Percentiles rank a stretch among this genome's conserved stretches.
Conservation (phyloP, 2,329 filamentous ascomycete genomes). For the Colletotrichum melonis region DNA sequence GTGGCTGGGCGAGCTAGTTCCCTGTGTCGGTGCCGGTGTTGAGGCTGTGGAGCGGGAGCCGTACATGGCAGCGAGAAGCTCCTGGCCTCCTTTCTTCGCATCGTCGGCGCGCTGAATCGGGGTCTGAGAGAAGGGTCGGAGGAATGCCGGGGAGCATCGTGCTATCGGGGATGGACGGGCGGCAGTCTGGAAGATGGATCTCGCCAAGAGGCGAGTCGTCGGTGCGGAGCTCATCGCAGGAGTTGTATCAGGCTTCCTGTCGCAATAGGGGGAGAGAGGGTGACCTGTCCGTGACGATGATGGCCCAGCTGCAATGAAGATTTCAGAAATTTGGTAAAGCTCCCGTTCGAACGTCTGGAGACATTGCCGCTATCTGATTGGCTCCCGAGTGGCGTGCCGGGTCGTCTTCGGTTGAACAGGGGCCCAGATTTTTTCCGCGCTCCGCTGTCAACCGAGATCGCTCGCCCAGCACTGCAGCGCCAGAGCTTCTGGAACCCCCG, state of each 20-base stretch:
- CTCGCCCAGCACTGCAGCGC: constrained; percentile 38
- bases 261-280: not conserved
- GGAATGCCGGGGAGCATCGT: constrained; percentile 37
- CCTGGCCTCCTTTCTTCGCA: constrained; percentile 32
- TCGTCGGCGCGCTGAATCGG: constrained; percentile 39
- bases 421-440: constrained; percentile 42
- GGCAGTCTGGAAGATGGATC: constrained; percentile 46
- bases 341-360: constrained; percentile 22
- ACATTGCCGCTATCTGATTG: constrained; percentile 10
- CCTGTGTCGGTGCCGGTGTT: too few relatives aligned
- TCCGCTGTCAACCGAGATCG: constrained; percentile 50
- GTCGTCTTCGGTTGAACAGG: constrained; percentile 32
- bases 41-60: constrained; percentile 16
- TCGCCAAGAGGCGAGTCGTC: constrained; percentile 55
- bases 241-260: constrained; percentile 43
- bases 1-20: constrained; percentile 36
- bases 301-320: constrained; percentile 8
- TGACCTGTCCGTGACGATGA: constrained; percentile 10
- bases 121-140: constrained; percentile 55
- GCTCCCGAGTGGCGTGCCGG: not conserved
- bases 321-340: constrained; percentile 31
- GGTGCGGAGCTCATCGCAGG: constrained; percentile 56
- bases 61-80: constrained; percentile 37
- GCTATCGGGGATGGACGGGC: constrained; percentile 37
- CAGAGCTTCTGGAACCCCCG: constrained; percentile 22